Evolutionary conservation across 805 yeast genomes (phyloP).

Genomic region (Pichia manshurica): DNA sequence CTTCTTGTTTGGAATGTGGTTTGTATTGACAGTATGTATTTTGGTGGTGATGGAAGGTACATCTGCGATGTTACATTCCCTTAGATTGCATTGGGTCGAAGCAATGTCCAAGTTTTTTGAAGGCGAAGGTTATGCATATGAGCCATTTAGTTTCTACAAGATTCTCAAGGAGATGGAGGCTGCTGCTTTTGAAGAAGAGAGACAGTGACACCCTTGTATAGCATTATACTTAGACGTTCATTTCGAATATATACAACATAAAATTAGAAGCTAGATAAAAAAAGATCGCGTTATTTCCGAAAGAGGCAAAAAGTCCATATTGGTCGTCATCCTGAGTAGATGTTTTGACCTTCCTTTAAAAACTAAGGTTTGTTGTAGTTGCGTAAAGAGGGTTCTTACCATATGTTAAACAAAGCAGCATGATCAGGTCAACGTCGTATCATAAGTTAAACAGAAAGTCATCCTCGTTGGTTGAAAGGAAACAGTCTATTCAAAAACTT

Average conservation of each 20-base stretch:
- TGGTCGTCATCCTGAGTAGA: neutral
- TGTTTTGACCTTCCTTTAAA: neutral
- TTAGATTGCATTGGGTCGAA: constrained; percentile 99
- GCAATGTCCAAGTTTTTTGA: constrained; percentile 97
- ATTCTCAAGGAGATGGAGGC: constrained; percentile 20
- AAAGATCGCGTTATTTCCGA: no score
- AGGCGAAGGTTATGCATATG: constrained; percentile 83
- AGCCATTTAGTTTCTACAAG: constrained; percentile 50
- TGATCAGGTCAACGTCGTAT: constrained; percentile 4
- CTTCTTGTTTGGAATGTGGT: constrained; percentile 90
- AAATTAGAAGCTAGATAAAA: no score
- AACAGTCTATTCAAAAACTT: constrained; percentile 8
- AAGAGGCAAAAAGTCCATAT: neutral
- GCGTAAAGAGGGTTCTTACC: no score
- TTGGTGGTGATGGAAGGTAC: constrained; percentile 98
- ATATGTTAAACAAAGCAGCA: no score
- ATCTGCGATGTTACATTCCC: constrained; percentile 97
- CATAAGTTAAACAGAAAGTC: constrained; percentile 5
- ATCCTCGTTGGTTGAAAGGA: neutral
- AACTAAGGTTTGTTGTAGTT: no score
- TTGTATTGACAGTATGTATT: constrained; percentile 81
- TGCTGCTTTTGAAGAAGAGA: constrained; percentile 10
- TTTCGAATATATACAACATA: no score
- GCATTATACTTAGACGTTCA: no score
- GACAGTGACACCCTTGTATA: neutral